Base-by-base conservation (phyloP, 257 asterid genomes). In the Coffea canephora region DNA sequence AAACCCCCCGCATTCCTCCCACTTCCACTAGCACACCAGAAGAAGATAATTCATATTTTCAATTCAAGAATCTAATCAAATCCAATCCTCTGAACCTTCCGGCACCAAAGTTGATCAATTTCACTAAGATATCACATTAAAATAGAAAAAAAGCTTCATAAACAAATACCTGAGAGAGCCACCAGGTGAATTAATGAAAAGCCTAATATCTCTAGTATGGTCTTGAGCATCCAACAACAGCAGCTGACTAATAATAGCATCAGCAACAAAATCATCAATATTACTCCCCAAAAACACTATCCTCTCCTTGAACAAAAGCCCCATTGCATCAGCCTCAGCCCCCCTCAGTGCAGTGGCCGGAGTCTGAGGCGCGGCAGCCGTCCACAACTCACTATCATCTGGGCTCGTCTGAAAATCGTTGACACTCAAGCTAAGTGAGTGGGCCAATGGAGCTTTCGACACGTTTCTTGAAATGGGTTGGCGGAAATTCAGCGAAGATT, bases 191-290 rank as follows among this genome's bases (percentile, higher is more conserved):
- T 95, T 95, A 90, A 95, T 54, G 81, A 95, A 93, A 23, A 95
- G 93, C 12, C 98, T 84, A 83, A 95, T 95, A 84, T 95, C 99
- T 88, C 89, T 91, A 5, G 87, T 89, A 9, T 97, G 86, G 84
- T 95, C 98, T 82, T 87, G 90, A 55, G 99, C 94, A 79, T 95
- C 99, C 85, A 95, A 82, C 91, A 95, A 78, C 64, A 95, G 84
- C 71, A 95, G 87, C 91, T 92, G 98, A 79, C 98, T 91, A 67
- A 90, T 90, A 82, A 95, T 93, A 45, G 96, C 87, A 85, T 95
- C 99, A 39, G 98, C 99, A 36, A 91, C 88, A 73, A 91, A 91
- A 81, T 95, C 99, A 82, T 93, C 97, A 73, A 95, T 88, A 14
- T 71, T 59, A 84, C 71, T 88, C 48, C 98, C 98, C 88, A 95